A percentile compares a stretch with the other conserved stretches of the same genome.
phyloP scores from a whole-genome alignment of 305 asterid genomes.

The Fraxinus platypoda region DNA sequence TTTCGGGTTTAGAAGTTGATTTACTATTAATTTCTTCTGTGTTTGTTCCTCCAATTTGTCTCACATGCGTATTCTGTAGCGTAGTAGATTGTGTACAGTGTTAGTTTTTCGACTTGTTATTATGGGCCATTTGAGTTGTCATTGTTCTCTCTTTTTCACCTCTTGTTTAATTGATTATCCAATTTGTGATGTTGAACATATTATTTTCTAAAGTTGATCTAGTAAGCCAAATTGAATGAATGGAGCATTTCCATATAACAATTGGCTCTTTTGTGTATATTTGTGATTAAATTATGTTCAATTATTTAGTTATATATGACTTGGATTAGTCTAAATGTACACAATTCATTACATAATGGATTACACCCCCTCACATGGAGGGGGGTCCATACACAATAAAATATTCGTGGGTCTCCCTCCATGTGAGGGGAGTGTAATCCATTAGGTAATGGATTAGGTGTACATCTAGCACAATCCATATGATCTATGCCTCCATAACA shows the following conservation, averaged over 20 bases:
- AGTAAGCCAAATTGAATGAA: not conserved
- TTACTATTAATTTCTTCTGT: slow-evolving; percentile 2
- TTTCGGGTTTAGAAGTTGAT: slow-evolving; percentile 84
- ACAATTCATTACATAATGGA: too few species aligned
- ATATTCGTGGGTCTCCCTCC: too few species aligned
- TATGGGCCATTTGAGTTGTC: slow-evolving; percentile 36
- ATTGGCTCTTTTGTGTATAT: not conserved
- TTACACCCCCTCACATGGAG: too few species aligned
- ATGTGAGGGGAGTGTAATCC: too few species aligned
- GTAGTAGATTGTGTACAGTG: slow-evolving; percentile 62
- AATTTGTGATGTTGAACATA: slow-evolving; percentile 38
- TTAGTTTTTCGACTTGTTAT: slow-evolving; percentile 32
- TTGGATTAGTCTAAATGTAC: too few species aligned
- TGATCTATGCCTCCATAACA: not conserved
- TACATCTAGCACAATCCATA: too few species aligned
- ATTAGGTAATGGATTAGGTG: too few species aligned
- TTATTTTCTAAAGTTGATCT: not conserved
- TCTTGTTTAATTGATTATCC: slow-evolving; percentile 28
- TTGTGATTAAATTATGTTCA: not conserved
- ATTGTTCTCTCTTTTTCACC: slow-evolving; percentile 14
- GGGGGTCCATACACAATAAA: too few species aligned
- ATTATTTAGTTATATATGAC: not conserved
- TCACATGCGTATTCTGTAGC: slow-evolving; percentile 34
- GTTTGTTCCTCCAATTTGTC: slow-evolving; percentile 17
- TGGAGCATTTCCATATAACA: not conserved